phyloP scores from a whole-genome alignment of 2,329 filamentous ascomycete species.

The Penicillium sclerotiorum region DNA sequence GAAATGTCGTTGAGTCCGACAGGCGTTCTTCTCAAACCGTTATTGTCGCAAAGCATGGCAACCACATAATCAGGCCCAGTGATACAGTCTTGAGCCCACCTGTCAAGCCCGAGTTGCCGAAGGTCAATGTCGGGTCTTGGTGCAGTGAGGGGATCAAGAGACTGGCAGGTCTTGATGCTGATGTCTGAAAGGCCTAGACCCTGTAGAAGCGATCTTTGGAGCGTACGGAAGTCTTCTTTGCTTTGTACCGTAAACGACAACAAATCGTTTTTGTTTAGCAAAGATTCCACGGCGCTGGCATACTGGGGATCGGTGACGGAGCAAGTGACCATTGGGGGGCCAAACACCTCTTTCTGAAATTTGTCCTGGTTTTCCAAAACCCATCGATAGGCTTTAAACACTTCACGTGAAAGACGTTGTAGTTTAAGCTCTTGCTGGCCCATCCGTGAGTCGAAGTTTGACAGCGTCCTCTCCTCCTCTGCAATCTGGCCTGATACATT shows the following conservation, averaged over 20 bases:
- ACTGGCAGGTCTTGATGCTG: constrained; percentile 66
- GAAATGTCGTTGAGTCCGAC: constrained; percentile 65
- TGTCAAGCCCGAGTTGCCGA: constrained; percentile 67
- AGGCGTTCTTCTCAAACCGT: constrained; percentile 68
- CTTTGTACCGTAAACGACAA: constrained; percentile 74
- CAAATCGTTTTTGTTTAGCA: constrained; percentile 58
- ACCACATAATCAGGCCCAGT: constrained; percentile 81
- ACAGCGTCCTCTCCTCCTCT: constrained; percentile 54
- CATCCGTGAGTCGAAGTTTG: constrained; percentile 69
- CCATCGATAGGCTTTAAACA: constrained; percentile 77
- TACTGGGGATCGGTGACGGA: constrained; percentile 74
- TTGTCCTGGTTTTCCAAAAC: constrained; percentile 68
- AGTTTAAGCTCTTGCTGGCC: constrained; percentile 74
- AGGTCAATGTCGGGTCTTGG: constrained; percentile 62
- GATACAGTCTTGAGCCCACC: constrained; percentile 77
- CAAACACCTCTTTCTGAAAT: constrained; percentile 77
- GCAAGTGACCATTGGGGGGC: constrained; percentile 78
- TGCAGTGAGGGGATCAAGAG: constrained; percentile 58
- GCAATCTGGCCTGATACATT: constrained; percentile 41
- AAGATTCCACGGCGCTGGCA: constrained; percentile 61
- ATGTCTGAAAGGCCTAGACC: constrained; percentile 69
- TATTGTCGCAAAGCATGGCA: constrained; percentile 81
- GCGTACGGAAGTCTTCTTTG: constrained; percentile 70
- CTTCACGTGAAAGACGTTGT: constrained; percentile 62
- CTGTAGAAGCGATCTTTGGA: constrained; percentile 67